phyloP scores from a whole-genome alignment of 441 rosid genomes.

The Eutrema salsugineum region DNA sequence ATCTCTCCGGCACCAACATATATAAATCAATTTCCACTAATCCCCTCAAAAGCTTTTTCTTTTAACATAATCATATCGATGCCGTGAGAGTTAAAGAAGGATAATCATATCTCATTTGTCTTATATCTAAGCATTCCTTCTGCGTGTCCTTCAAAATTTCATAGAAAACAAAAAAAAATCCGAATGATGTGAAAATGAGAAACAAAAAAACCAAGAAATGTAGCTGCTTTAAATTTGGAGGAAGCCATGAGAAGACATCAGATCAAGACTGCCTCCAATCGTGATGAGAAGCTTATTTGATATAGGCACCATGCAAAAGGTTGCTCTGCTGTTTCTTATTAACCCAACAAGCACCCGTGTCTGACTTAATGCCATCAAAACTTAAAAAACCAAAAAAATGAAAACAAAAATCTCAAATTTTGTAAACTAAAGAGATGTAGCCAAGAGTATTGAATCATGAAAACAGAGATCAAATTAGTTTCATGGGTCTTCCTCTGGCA shows the following conservation, averaged over 20 bases:
- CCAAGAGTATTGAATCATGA: constrained; percentile 30
- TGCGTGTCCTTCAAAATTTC: too few relatives aligned
- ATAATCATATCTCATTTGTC: too few relatives aligned
- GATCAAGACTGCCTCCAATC: constrained; percentile 30
- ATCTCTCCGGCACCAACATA: too few relatives aligned
- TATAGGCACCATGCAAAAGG: constrained; percentile 30
- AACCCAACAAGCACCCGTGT: constrained; percentile 32
- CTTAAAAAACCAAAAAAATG: background rate
- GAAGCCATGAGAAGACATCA: constrained; percentile 29
- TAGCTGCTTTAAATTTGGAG: constrained; percentile 30
- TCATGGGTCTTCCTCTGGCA: constrained; percentile 34
- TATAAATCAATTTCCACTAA: too few relatives aligned
- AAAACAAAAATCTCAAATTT: background rate
- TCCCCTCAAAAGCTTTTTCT: too few relatives aligned
- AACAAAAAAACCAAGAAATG: background rate
- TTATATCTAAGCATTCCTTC: too few relatives aligned
- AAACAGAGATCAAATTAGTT: constrained; percentile 5
- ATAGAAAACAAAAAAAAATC: too few relatives aligned
- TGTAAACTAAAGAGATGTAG: background rate
- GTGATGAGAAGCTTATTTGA: constrained; percentile 16
- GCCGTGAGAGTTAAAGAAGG: too few relatives aligned
- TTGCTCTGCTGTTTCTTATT: constrained; percentile 27
- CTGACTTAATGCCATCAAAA: constrained; percentile 24
- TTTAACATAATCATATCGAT: too few relatives aligned
- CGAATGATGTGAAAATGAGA: too few relatives aligned